Evolutionary conservation across 2,329 filamentous ascomycete species (phyloP), one percentile per base, ranked within the genome.

Genomic region (Xylaria sp.): DNA sequence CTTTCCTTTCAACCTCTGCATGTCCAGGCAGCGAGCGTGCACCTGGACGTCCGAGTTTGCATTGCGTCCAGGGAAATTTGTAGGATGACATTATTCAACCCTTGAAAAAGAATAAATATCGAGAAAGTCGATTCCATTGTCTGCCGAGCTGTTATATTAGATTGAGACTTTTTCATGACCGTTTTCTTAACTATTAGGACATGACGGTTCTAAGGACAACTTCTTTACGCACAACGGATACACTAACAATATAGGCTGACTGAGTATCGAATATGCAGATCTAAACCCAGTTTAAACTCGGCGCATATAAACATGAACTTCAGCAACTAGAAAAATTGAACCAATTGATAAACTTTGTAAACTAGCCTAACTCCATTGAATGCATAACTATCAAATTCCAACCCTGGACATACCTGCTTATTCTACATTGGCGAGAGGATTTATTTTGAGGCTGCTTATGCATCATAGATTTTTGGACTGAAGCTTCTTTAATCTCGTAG

Each of bases 401-500:
- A 25, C 41, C 57, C 60, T 28, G 41, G 39, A 55, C 51, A 46
- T 62, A 58, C 25, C 46, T 57, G 46, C 57, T 66, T 74, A 65
- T 64, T 69, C 62, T 77, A 75, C 72, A 75, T 49, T 36, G 20
- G 64, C 58, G 60, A 67, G 56, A 51, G 56, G 28, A 60, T 31
- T 25, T 59, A 18, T 43, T 64, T 31, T 23, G 20, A 64, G 48
- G 13, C 13, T 51, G 23, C 41, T 69, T 80, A 90, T 69, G 23
- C 23, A 12, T 70, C 80, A 90, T 68, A 89, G 77, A 71, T 88
- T 88, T 82, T 91, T 91, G 5, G 85, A 81, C 74, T 87, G 93
- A 80, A 97, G 81, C 87, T 99, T 99, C 88, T 92, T 97, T 72
- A 98, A 85, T 78, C 92, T 89, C 67, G 91, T 89, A 2, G 89